phyloP scores from a whole-genome alignment of 495 filamentous ascomycete genomes.

The Penicillium alfredii region DNA sequence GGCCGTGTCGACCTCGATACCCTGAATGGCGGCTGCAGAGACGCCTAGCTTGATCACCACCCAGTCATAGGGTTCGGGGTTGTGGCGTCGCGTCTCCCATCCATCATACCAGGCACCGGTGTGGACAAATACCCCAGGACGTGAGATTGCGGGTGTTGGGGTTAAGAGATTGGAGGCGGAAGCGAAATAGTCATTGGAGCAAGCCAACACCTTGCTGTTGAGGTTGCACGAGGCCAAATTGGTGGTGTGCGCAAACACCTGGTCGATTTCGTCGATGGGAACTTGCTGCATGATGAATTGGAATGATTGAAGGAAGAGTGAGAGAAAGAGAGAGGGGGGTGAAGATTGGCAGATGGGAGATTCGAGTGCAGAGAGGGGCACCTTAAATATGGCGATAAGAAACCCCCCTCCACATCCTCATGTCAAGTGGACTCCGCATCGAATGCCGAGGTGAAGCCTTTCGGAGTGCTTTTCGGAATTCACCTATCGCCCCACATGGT shows the following conservation, averaged over 20 bases:
- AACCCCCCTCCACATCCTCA: too few relatives aligned
- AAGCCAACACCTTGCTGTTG: constrained; percentile 66
- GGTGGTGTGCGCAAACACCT: constrained; percentile 54
- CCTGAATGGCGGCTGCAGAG: constrained; percentile 65
- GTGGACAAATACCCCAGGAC: constrained; percentile 76
- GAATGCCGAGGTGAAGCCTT: not conserved
- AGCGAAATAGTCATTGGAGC: constrained; percentile 88
- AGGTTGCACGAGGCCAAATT: constrained; percentile 74
- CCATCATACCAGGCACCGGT: constrained; percentile 93
- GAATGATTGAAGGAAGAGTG: not conserved
- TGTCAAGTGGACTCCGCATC: too few relatives aligned
- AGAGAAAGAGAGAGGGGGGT: too few relatives aligned
- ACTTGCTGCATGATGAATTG: constrained; percentile 20
- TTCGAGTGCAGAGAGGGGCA: too few relatives aligned
- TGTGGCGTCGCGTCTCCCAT: constrained; percentile 91
- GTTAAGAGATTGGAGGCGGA: constrained; percentile 73
- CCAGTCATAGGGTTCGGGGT: constrained; percentile 73
- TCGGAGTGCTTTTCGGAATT: constrained; percentile 2
- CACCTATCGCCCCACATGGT: constrained; percentile 1
- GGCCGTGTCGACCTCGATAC: constrained; percentile 80
- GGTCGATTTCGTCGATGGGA: constrained; percentile 57
- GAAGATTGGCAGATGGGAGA: too few relatives aligned
- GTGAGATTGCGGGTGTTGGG: constrained; percentile 65
- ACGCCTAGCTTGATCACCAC: constrained; percentile 77
- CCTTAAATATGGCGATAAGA: too few relatives aligned